These are phyloP conservation scores for Phaseolus coccineus DNA, from an alignment of 331 rosid species.

Conservation along the genomic window DNA sequence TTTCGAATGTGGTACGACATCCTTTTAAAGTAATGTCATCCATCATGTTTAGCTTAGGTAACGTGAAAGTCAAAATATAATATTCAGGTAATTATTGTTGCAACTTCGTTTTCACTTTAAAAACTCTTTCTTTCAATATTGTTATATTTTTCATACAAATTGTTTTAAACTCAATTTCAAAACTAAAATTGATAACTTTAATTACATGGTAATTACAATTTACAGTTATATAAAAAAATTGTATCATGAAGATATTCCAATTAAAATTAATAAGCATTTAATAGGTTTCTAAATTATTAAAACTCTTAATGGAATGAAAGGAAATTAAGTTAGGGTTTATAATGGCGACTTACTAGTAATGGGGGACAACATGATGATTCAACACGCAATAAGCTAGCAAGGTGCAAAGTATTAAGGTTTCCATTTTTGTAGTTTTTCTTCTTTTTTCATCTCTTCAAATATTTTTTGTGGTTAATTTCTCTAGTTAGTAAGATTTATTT, in stretches of 20 bases:
- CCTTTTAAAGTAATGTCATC: conserved; percentile 6
- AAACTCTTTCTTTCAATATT: neutral
- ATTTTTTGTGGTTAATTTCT: neutral
- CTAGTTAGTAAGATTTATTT: neutral
- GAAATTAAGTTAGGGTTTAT: neutral
- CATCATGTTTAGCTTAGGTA: neutral
- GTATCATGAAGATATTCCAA: neutral
- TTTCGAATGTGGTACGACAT: neutral
- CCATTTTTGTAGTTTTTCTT: neutral
- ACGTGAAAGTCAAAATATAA: neutral
- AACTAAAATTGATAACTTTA: neutral
- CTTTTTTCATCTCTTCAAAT: no score
- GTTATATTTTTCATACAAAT: neutral
- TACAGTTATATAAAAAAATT: neutral
- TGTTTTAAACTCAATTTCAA: neutral
- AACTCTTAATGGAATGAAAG: neutral
- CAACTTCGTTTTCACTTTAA: neutral
- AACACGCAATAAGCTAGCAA: neutral
- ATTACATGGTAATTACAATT: neutral
- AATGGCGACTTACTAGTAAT: neutral
- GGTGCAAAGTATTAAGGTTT: neutral
- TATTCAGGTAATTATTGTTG: neutral
- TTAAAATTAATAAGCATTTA: neutral
- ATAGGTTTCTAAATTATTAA: neutral
- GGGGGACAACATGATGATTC: neutral